Base-by-base conservation (phyloP, 345 rosid species). In the Eucalyptus curtisii region DNA sequence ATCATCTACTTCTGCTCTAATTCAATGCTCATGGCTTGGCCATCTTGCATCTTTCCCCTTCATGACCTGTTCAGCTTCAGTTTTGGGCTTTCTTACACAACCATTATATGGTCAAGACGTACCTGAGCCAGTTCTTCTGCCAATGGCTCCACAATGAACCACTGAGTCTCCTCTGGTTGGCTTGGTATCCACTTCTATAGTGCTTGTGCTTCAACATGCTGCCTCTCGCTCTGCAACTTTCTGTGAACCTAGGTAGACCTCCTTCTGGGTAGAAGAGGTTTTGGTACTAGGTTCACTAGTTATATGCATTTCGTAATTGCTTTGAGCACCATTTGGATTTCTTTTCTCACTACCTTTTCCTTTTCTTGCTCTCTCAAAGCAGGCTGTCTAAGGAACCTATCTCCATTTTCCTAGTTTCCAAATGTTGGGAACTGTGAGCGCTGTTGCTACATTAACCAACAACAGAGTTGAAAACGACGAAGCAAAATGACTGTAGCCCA, bases 361-460 rank as follows among this genome's bases (percentile, higher is more conserved):
- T 49, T 89, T 87, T 86, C 89, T 82, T 24, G 90, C 91, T 84
- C 87, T 86, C 17, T 92, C 93, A 80, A 90, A 91, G 88, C 88
- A 88, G 85, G 64, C 91, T 4, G 90, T 91, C 87, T 91, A 92
- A 37, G 66, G 91, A 25, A 90, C 89, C 91, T 31, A 31, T 66
- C 79, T 66, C 22, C 90, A 31, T 22, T 87, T 31, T 89, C 92
- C 94, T 91, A 90, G 22, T 90, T 90, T 52, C 94, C 93, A 87
- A 92, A 92, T 89, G 85, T 79, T 14, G 92, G 94, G 50, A 89
- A 88, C 19, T 19, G 86, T 27, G 86, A 44, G 7, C 64, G 86
- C 68, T 90, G 87, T 92, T 91, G 91, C 87, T 87, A 87, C 85
- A 59, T 17, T 53, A 47, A 53, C 19, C 31, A 86, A 64, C 53